Percentiles rank a stretch among this genome's conserved stretches.
These are phyloP conservation scores for Brassica rapa DNA, from an alignment of 345 rosid genomes.

Conservation along the genomic window DNA sequence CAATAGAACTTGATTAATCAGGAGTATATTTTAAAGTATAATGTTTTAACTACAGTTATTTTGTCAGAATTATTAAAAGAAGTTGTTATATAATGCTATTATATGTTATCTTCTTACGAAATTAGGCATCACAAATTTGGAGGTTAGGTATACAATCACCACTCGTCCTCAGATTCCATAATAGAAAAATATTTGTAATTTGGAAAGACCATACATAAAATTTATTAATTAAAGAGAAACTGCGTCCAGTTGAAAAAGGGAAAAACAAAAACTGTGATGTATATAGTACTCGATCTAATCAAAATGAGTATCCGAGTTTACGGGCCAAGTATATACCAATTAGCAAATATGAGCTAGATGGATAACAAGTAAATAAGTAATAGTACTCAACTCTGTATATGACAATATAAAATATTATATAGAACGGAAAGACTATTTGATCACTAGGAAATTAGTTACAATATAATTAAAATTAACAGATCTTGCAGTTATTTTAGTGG, in stretches of 20 bases:
- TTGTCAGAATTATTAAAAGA: not conserved
- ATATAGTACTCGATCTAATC: not conserved
- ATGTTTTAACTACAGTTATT: not conserved
- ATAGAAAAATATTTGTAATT: not conserved
- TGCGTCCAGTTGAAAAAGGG: not conserved
- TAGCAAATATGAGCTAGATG: not conserved
- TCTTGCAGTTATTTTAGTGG: not conserved
- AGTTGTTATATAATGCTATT: not conserved
- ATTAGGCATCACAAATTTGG: conserved; percentile 16
- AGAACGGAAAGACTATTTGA: not conserved
- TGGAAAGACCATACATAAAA: not conserved
- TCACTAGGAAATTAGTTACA: not conserved
- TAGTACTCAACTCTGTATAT: not conserved
- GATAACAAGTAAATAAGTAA: not conserved
- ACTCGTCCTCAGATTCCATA: not conserved
- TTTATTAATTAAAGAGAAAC: not conserved
- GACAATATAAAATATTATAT: not conserved
- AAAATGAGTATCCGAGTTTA: not conserved
- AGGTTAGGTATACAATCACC: conserved; percentile 13
- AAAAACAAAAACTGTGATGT: not conserved
- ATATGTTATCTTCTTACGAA: conserved; percentile 8
- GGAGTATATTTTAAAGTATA: not conserved
- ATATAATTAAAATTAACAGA: not conserved
- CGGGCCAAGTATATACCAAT: too few relatives aligned
- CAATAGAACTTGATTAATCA: not conserved